A percentile compares a stretch with the other conserved stretches of the same genome.
Evolutionary conservation across 768 basidiomycete genomes (phyloP).

Genomic region (Tubosaeta sp.): DNA sequence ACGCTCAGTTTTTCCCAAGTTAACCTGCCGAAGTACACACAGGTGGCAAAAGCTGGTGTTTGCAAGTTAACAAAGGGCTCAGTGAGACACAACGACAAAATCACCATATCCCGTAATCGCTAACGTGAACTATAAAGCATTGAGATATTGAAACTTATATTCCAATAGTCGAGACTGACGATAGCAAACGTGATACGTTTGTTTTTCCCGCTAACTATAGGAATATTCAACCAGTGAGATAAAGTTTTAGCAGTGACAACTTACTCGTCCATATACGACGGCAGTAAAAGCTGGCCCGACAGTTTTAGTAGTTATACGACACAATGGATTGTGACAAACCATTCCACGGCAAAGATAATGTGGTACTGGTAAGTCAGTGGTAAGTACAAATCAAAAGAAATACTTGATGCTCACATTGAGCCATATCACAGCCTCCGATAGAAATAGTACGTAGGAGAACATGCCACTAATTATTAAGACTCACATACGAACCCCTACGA

Average conservation of each 20-base stretch:
- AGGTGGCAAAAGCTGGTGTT: conserved; percentile 2
- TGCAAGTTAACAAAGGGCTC: not conserved
- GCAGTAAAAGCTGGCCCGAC: conserved; percentile 12
- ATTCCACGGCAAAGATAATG: conserved; percentile 1
- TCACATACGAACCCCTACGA: conserved; percentile 7
- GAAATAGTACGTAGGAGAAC: not conserved
- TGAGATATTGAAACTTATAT: not conserved
- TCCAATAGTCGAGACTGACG: conserved; percentile 2
- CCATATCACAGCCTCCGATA: not conserved
- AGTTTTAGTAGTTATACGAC: not conserved
- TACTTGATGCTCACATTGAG: not conserved
- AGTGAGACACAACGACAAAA: not conserved
- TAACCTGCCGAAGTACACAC: conserved; percentile 1
- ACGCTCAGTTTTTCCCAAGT: not conserved
- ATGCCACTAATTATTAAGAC: not conserved
- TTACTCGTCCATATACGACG: conserved; percentile 14
- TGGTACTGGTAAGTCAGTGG: not conserved
- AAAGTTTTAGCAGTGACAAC: not conserved
- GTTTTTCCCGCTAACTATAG: conserved; percentile 16
- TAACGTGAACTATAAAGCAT: not conserved
- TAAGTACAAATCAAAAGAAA: not conserved
- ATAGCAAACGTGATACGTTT: conserved; percentile 6
- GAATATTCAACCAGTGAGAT: not conserved
- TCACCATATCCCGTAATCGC: not conserved
- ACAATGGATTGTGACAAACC: not conserved